Percentiles rank a stretch among this genome's conserved stretches.
These are phyloP conservation scores for Talaromyces borbonicus DNA, from an alignment of 495 filamentous ascomycete species.

Conservation along the genomic window DNA sequence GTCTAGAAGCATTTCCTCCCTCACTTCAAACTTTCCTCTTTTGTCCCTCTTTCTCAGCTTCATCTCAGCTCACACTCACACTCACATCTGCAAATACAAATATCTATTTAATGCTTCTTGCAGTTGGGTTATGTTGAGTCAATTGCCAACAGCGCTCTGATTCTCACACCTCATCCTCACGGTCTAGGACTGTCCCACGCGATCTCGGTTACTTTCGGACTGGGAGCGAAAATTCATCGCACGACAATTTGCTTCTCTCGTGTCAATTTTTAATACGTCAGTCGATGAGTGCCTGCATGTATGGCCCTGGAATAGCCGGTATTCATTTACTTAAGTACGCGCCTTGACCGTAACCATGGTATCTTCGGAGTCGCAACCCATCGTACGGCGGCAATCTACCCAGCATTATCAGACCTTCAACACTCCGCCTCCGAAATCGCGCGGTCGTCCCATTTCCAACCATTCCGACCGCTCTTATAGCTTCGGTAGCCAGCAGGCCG, in stretches of 20 bases:
- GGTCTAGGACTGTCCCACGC: neutral
- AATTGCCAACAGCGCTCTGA: neutral
- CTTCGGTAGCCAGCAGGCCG: constrained; percentile 19
- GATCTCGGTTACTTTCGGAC: constrained; percentile 1
- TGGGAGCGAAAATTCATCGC: neutral
- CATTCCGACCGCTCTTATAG: constrained; percentile 33
- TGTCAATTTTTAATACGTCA: neutral
- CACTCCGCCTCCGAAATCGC: constrained; percentile 76
- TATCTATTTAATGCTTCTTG: no score
- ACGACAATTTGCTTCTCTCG: neutral
- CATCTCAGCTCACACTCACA: no score
- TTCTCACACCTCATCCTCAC: neutral
- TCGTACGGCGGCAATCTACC: constrained; percentile 54
- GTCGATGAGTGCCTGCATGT: no score
- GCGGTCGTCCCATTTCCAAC: constrained; percentile 47
- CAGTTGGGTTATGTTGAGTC: no score
- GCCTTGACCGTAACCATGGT: constrained; percentile 1
- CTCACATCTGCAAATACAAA: no score
- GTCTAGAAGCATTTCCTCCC: no score
- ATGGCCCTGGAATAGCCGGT: no score
- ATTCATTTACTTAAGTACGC: no score
- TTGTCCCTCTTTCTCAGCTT: no score
- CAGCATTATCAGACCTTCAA: constrained; percentile 93
- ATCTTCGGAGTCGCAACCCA: constrained; percentile 28
- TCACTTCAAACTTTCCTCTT: no score